Conservation (phyloP, 352 stramenopile genomes). For the Blastocystis hominis region DNA sequence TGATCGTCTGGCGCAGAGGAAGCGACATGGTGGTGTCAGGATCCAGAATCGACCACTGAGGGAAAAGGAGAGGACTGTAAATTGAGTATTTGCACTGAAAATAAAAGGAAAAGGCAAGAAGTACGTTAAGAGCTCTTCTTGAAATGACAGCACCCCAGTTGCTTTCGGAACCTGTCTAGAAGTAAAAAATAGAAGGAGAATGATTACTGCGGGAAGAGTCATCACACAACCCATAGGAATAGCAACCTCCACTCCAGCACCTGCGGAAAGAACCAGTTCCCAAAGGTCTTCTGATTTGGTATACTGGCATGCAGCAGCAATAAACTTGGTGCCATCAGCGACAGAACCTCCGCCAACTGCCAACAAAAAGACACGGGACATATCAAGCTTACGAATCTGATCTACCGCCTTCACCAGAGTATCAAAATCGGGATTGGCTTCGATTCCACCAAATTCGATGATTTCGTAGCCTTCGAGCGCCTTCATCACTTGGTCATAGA, state of each 20-base stretch:
- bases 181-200: neutral
- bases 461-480: constrained; percentile 51
- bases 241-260: neutral
- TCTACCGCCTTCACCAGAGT: constrained; percentile 52
- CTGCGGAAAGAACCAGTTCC: neutral
- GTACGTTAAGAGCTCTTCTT: neutral
- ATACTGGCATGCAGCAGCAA: neutral
- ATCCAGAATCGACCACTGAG: constrained; percentile 20
- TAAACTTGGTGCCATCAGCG: constrained; percentile 47
- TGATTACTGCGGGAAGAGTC: constrained; percentile 43
- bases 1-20: constrained; percentile 25
- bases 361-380: neutral
- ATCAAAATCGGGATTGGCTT: constrained; percentile 52
- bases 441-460: constrained; percentile 51
- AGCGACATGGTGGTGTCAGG: constrained; percentile 36
- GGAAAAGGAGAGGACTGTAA: neutral
- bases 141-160: constrained; percentile 20
- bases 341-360: constrained; percentile 50
- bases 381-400: neutral
- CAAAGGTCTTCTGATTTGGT: neutral
- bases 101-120: neutral
- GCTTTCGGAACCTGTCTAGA: constrained; percentile 17
- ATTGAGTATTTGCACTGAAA: neutral
- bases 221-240: constrained; percentile 13
- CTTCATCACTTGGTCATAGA: constrained; percentile 56